phyloP scores from a whole-genome alignment of 2,329 filamentous ascomycete species.

The Fusarium denticulatum region DNA sequence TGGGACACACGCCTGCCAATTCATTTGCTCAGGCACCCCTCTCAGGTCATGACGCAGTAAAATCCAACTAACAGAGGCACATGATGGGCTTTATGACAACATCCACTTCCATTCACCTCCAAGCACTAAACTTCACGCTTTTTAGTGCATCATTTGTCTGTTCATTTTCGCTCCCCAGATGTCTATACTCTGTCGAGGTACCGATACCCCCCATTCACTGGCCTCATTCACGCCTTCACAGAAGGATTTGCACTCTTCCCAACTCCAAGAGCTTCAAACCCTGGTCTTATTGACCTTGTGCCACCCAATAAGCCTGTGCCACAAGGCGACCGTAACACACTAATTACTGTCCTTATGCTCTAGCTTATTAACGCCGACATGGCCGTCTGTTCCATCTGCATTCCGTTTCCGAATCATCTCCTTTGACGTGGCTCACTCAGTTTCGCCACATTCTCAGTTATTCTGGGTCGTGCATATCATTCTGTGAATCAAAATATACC shows the following conservation, averaged over 20 bases:
- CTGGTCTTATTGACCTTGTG: conserved; percentile 21
- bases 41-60: conserved; percentile 34
- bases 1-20: background rate
- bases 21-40: conserved; percentile 24
- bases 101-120: conserved; percentile 13
- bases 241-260: conserved; percentile 13
- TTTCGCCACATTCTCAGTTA: conserved; percentile 3
- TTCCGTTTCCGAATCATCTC: conserved; percentile 32
- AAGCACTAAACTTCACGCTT: background rate
- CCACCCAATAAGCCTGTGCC: conserved; percentile 45
- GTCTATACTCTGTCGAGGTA: conserved; percentile 1
- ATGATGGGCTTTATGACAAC: conserved; percentile 30
- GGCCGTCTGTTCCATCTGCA: conserved; percentile 19
- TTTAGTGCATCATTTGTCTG: background rate
- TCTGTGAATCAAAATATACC: background rate
- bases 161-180: background rate
- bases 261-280: conserved; percentile 26
- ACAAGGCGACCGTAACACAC: conserved; percentile 37
- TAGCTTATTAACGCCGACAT: conserved; percentile 16
- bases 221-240: conserved; percentile 24
- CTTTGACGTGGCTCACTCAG: conserved; percentile 30
- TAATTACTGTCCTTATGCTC: conserved; percentile 22
- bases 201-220: conserved; percentile 9
- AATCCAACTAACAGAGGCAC: conserved; percentile 27
- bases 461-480: background rate